These are phyloP conservation scores for Mortierella sp. DNA, from an alignment of 371 early-diverging fungal species.

Conservation along the genomic window DNA sequence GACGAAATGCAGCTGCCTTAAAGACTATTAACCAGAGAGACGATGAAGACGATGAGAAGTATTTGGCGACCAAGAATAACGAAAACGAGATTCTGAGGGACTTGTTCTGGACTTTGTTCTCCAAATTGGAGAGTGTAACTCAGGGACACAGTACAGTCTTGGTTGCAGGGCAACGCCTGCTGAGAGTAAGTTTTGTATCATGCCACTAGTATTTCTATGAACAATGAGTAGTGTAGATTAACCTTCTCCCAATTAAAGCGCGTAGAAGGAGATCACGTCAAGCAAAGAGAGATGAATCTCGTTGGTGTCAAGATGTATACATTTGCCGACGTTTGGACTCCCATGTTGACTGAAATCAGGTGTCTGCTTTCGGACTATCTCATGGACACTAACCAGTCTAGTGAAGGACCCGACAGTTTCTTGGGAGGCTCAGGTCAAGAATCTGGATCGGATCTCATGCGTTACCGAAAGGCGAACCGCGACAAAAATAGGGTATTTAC, in stretches of 20 bases:
- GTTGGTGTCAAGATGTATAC: conserved; percentile 56
- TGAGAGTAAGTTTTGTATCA: conserved; percentile 31
- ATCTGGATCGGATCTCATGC: conserved; percentile 36
- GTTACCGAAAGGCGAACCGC: conserved; percentile 33
- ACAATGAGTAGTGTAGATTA: too few species aligned
- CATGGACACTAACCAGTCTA: conserved; percentile 53
- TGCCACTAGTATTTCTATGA: not conserved
- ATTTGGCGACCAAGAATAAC: conserved; percentile 50
- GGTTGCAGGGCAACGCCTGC: conserved; percentile 46
- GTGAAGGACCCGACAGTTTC: conserved; percentile 38
- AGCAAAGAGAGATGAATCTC: conserved; percentile 34
- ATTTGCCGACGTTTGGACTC: conserved; percentile 72
- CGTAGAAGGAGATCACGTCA: conserved; percentile 37
- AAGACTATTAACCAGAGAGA: conserved; percentile 44
- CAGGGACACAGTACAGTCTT: conserved; percentile 85
- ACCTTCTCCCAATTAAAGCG: conserved; percentile 20
- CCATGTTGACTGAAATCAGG: conserved; percentile 74
- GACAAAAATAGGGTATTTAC: conserved; percentile 44
- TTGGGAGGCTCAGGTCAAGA: conserved; percentile 29
- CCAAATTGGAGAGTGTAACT: conserved; percentile 84
- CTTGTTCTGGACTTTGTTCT: conserved; percentile 84
- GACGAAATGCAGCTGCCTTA: conserved; percentile 48
- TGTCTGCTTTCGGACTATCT: conserved; percentile 78
- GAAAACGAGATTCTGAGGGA: conserved; percentile 85
- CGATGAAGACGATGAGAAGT: conserved; percentile 54